A percentile compares a stretch with the other conserved stretches of the same genome.
Conservation (phyloP, 441 rosid species). For the Omphalea diandra region DNA sequence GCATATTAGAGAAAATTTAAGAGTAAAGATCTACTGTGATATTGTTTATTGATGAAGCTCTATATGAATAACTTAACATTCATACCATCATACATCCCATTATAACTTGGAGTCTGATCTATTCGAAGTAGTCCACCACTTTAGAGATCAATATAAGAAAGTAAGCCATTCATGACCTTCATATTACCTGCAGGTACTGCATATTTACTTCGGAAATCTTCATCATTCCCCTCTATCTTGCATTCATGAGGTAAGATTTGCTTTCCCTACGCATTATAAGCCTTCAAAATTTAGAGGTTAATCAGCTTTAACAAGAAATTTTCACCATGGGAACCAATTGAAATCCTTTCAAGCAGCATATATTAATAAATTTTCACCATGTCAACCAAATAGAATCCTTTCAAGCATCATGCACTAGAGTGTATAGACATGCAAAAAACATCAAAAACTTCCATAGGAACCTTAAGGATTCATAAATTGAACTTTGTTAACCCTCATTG, state of each 20-base stretch:
- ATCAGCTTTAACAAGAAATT: background rate
- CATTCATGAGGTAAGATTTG: constrained; percentile 31
- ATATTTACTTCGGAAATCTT: constrained; percentile 40
- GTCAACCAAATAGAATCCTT: background rate
- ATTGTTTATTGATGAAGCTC: too few species aligned
- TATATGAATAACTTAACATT: too few species aligned
- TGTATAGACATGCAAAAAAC: background rate
- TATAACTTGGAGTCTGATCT: too few species aligned
- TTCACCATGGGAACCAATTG: too few species aligned
- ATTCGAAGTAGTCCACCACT: too few species aligned
- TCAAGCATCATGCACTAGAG: constrained; percentile 4
- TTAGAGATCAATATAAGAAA: constrained; percentile 7
- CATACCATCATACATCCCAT: too few species aligned
- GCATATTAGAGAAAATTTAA: too few species aligned
- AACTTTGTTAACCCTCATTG: background rate
- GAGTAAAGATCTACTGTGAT: too few species aligned
- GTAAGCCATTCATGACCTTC: constrained; percentile 12
- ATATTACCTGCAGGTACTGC: constrained; percentile 58
- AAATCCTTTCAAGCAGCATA: too few species aligned
- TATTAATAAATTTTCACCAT: background rate
- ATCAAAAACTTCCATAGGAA: constrained; percentile 4
- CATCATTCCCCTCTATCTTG: constrained; percentile 49
- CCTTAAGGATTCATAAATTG: background rate
- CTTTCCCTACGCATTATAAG: constrained; percentile 45
- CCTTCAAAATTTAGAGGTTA: background rate